Evolutionary conservation across 176 grass and related monocot species (phyloP), one percentile per base, ranked within the genome.

Genomic region (Triticum turgidum): DNA sequence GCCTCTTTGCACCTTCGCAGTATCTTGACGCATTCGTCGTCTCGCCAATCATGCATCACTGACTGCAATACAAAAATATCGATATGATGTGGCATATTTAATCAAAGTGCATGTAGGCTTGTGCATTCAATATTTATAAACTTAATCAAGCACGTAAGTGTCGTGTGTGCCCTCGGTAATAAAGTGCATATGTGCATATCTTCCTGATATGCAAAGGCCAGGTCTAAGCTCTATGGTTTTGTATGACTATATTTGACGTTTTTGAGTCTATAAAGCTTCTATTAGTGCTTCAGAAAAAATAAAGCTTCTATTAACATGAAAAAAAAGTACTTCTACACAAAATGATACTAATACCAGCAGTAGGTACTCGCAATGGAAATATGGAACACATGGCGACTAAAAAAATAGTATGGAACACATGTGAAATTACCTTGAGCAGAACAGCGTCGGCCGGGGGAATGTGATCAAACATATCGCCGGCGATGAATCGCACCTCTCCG

Each of bases 11-110:
- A 90, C 25, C 29, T 67, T 25, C 8, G 84, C 5, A 93, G 7
- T 77, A 90, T 93, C 63, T 47, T 85, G 38, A 93, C 74, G 1
- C 91, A 93, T 0, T 90, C 82, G 3, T 73, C 70, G 14, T 90
- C 88, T 3, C 41, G 22, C 91, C 91, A 93, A 20, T 88, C 88
- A 4, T 90, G 88, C 17, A 93, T 15, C 15, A 89, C 69, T 35
- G 77, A 90, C 88, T 93, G 59, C 12, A 65, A 64, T 11, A 63
- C 0, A 0, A 21, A 58, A 58, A 0, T 3, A 1, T 35, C 5
- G 10, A 13, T 9, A 59, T 15, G 7, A 15, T 51, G 13, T 73
- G 4, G 21, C 10, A 73, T 29, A 20, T 21, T 35, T 17, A 34
- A 68, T 68, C 64, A 17, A 34, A 7, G 30, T 68, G 65, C 20